These are phyloP conservation scores for Pseudocercospora musae DNA, from an alignment of 2,329 filamentous ascomycete genomes.

Conservation along the genomic window DNA sequence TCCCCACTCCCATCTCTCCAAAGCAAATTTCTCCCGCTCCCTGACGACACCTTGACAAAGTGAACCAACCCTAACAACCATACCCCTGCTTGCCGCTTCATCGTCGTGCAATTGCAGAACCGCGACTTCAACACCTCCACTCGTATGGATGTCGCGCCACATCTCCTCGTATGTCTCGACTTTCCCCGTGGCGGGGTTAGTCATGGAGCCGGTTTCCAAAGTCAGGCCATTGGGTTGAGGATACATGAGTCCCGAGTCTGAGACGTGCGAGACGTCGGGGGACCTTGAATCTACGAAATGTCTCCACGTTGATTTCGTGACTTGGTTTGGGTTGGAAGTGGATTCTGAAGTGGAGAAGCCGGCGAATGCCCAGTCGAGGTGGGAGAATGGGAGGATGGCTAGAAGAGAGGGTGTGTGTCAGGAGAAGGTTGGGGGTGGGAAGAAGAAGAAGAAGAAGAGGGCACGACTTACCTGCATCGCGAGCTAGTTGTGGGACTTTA, in stretches of 20 bases:
- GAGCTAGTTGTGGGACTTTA: slow-evolving; percentile 1
- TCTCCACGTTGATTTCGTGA: slow-evolving; percentile 45
- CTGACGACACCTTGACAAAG: slow-evolving; percentile 57
- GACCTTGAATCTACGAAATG: slow-evolving; percentile 61
- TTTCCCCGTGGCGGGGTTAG: slow-evolving; percentile 54
- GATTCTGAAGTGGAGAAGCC: slow-evolving; percentile 49
- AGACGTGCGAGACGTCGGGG: slow-evolving; percentile 36
- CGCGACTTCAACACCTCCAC: slow-evolving; percentile 40
- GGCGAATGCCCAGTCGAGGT: slow-evolving; percentile 65
- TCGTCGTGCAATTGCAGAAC: slow-evolving; percentile 26
- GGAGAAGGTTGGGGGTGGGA: not conserved
- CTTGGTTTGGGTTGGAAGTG: slow-evolving; percentile 2
- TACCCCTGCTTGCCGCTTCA: slow-evolving; percentile 41
- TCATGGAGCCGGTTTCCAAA: slow-evolving; percentile 59
- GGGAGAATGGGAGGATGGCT: slow-evolving; percentile 30
- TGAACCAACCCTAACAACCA: slow-evolving; percentile 54
- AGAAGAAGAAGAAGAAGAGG: no score
- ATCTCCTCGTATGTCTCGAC: slow-evolving; percentile 53
- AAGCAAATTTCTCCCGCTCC: slow-evolving; percentile 41
- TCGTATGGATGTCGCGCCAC: slow-evolving; percentile 40
- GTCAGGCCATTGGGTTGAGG: slow-evolving; percentile 39
- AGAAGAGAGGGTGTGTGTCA: slow-evolving; percentile 7
- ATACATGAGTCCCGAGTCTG: slow-evolving; percentile 59
- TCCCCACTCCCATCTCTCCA: slow-evolving; percentile 56
- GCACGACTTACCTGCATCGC: slow-evolving; percentile 2